These are phyloP conservation scores for Nepenthes gracilis DNA, from an alignment of 148 eudicot genomes.

Conservation along the genomic window DNA sequence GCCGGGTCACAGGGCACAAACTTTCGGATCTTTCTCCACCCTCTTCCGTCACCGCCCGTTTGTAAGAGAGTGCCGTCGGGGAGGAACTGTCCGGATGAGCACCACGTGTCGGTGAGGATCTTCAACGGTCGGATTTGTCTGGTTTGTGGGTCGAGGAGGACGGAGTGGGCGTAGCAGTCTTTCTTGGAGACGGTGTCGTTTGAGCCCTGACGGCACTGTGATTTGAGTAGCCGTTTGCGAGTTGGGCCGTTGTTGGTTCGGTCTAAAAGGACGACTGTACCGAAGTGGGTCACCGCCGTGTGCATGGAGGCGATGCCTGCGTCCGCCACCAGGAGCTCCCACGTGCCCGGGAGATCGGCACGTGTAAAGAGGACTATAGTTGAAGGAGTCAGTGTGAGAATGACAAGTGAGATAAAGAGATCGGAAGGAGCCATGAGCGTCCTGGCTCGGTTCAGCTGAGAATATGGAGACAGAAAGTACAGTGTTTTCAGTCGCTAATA, in stretches of 20 bases:
- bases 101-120: slow-evolving; percentile 94
- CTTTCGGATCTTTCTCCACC: slow-evolving; percentile 47
- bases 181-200: slow-evolving; percentile 17
- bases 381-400: not conserved
- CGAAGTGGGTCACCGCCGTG: slow-evolving; percentile 70
- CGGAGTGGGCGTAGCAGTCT: slow-evolving; percentile 87
- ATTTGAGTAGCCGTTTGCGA: slow-evolving; percentile 23
- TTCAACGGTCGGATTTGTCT: slow-evolving; percentile 48
- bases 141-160: slow-evolving; percentile 45
- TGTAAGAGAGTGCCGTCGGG: slow-evolving; percentile 89
- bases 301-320: slow-evolving; percentile 95
- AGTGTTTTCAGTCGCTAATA: no score
- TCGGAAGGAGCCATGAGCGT: not conserved
- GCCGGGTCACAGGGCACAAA: slow-evolving; percentile 47
- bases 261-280: slow-evolving; percentile 83
- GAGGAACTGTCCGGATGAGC: slow-evolving; percentile 93
- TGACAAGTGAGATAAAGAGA: not conserved
- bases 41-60: slow-evolving; percentile 72
- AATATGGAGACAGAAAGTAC: no score
- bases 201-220: slow-evolving; percentile 28
- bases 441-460: no score
- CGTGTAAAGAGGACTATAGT: slow-evolving; percentile 5
- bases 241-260: slow-evolving; percentile 73
- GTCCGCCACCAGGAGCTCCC: slow-evolving; percentile 64
- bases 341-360: slow-evolving; percentile 70